Evolutionary conservation across 495 filamentous ascomycete genomes (phyloP).

Genomic region (Penicillium silybi): DNA sequence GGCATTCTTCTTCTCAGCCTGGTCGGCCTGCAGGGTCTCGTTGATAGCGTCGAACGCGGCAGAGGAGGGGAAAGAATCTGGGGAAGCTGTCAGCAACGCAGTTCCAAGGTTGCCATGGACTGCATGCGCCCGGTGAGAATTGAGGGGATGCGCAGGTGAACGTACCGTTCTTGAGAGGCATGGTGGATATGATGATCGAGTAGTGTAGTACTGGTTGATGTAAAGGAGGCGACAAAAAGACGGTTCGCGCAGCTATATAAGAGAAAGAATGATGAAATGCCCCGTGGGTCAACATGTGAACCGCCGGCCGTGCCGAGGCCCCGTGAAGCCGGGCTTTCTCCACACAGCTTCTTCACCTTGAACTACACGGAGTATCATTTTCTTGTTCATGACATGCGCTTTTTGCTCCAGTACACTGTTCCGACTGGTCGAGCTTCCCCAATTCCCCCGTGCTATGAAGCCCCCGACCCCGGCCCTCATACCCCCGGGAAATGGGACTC

Average conservation of each 20-base stretch:
- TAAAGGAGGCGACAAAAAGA: background rate
- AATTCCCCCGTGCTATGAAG: background rate
- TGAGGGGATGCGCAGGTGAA: background rate
- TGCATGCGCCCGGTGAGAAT: background rate
- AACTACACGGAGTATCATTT: background rate
- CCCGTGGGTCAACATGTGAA: constrained; percentile 18
- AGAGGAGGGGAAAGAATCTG: constrained; percentile 87
- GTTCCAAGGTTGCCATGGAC: background rate
- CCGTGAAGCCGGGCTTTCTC: constrained; percentile 5
- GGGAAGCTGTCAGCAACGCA: constrained; percentile 7
- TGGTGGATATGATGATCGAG: constrained; percentile 35
- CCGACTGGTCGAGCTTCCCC: background rate
- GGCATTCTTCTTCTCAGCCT: constrained; percentile 77
- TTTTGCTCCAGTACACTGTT: background rate
- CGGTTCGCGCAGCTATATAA: background rate
- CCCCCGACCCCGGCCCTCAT: too few species aligned
- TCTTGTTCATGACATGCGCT: background rate
- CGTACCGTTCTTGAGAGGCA: constrained; percentile 82
- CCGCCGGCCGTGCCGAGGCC: constrained; percentile 16
- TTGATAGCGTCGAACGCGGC: constrained; percentile 88
- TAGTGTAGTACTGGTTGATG: background rate
- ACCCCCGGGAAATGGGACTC: constrained; percentile 1
- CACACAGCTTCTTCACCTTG: background rate
- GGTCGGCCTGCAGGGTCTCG: constrained; percentile 61
- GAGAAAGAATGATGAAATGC: constrained; percentile 10